Evolutionary conservation across 495 filamentous ascomycete genomes (phyloP), one percentile per base, ranked within the genome.

Genomic region (Aspergillus ellipticus): DNA sequence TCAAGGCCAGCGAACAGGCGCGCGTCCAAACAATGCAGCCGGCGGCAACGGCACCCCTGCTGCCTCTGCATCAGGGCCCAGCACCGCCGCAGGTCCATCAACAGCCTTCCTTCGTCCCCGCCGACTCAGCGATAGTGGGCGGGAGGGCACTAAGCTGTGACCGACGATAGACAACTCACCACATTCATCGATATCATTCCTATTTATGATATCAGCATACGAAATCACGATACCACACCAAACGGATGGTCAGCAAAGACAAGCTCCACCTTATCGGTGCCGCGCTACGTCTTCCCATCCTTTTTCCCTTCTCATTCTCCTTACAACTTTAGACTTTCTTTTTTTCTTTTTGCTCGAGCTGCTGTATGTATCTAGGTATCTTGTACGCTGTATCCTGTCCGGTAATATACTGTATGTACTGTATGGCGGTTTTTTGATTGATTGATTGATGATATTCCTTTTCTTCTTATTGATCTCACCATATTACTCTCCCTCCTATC

Each of bases 61-160:
- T 53, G 22, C 72, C 7, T 57, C 71, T 2, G 54, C 58, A 0
- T 42, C 67, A 8, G 67, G 72, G 0, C 61, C 69, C 3, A 73
- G 71, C 54, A 66, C 50, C 50, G 55, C 55, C 56, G 41, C 63
- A 7, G 62, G 60, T 6, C 56, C 66, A 11, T 64, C 65, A 6
- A 35, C 68, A 10, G 70, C 62, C 5, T 54, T 66, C 2, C 52
- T 74, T 52, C 66, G 72, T 28, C 63, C 69, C 1, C 61, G 74
- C 42, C 53, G 75, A 41, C 63, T 72, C n/a, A 78, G 74, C 54
- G 75, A 78, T 61, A 65, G 64, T 55, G 75, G 74, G 13, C 72
- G 75, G 4, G 75, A 78, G 53, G 75, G 75, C 39, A 78, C 75
- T 15, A 78, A 78, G 49, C 63, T 78, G 6, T 71, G 46, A 56